These are phyloP conservation scores for Vinca major DNA, from an alignment of 305 asterid genomes.

Conservation along the genomic window DNA sequence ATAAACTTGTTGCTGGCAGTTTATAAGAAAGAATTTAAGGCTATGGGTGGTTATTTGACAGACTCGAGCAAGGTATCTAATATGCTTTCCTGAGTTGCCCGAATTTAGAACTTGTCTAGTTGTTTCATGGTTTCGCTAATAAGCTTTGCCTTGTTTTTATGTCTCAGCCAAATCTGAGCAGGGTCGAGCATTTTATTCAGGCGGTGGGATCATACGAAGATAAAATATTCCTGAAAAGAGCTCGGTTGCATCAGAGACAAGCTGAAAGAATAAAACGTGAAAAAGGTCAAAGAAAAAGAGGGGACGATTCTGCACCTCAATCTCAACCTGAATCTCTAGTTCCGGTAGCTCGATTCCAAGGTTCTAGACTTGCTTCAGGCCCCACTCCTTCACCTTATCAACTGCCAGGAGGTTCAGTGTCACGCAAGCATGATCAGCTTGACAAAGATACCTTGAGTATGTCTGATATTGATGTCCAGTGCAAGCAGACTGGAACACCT, in stretches of 20 bases:
- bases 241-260: slow-evolving; percentile 84
- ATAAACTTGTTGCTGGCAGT: slow-evolving; percentile 89
- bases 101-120: no score
- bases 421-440: slow-evolving; percentile 34
- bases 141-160: slow-evolving; percentile 1
- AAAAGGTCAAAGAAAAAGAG: slow-evolving; percentile 64
- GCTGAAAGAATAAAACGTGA: slow-evolving; percentile 84
- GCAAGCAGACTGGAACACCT: slow-evolving; percentile 30
- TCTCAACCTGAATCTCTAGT: slow-evolving; percentile 65
- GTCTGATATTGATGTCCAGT: slow-evolving; percentile 38
- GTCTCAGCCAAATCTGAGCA: slow-evolving; percentile 66
- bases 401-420: slow-evolving; percentile 39
- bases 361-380: slow-evolving; percentile 96
- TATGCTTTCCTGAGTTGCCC: slow-evolving; percentile 11
- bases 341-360: slow-evolving; percentile 74
- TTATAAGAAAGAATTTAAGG: slow-evolving; percentile 77
- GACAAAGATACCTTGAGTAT: slow-evolving; percentile 44
- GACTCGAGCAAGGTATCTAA: slow-evolving; percentile 75
- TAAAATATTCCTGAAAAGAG: slow-evolving; percentile 87
- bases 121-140: slow-evolving; percentile 15
- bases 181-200: slow-evolving; percentile 88
- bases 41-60: slow-evolving; percentile 83
- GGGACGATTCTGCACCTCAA: slow-evolving; percentile 78
- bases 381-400: slow-evolving; percentile 73
- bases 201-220: slow-evolving; percentile 94